phyloP scores from a whole-genome alignment of 2,329 filamentous ascomycete species.

The Calonectria hawksworthii region DNA sequence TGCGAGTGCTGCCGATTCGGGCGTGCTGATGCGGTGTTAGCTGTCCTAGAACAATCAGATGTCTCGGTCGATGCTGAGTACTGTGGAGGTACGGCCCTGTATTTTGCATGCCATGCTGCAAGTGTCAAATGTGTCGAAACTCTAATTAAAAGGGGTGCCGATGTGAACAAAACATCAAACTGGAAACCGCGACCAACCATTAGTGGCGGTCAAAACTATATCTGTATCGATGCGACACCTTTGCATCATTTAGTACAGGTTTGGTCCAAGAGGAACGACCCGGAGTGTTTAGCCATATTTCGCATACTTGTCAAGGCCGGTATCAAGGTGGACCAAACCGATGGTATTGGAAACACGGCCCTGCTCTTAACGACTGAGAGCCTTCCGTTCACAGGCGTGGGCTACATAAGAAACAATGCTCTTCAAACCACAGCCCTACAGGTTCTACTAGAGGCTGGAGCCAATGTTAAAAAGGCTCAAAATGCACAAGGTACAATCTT shows the following conservation, averaged over 20 bases:
- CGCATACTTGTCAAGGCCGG: slow-evolving; percentile 28
- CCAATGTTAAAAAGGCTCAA: not conserved
- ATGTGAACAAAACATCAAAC: slow-evolving; percentile 22
- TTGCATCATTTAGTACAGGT: slow-evolving; percentile 19
- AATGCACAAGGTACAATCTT: not conserved
- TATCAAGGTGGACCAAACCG: slow-evolving; percentile 28
- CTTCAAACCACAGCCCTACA: slow-evolving; percentile 5
- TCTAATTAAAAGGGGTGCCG: slow-evolving; percentile 33
- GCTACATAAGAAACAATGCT: too few species aligned
- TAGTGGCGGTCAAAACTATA: not conserved
- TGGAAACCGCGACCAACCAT: not conserved
- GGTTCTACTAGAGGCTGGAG: slow-evolving; percentile 29
- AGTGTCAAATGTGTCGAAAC: slow-evolving; percentile 28
- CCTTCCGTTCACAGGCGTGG: not conserved
- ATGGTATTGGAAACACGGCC: slow-evolving; percentile 15
- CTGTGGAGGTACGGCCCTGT: slow-evolving; percentile 29
- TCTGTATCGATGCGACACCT: not conserved
- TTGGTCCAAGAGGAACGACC: slow-evolving; percentile 27
- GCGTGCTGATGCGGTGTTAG: slow-evolving; percentile 29
- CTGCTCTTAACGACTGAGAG: not conserved
- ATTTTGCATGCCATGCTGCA: slow-evolving; percentile 24
- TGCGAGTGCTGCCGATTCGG: slow-evolving; percentile 33
- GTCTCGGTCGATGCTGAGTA: slow-evolving; percentile 33
- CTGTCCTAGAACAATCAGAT: slow-evolving; percentile 25
- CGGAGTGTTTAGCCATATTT: slow-evolving; percentile 24